Evolutionary conservation across 805 yeast genomes (phyloP), one percentile per base, ranked within the genome.

Genomic region (Candida multigemmis): DNA sequence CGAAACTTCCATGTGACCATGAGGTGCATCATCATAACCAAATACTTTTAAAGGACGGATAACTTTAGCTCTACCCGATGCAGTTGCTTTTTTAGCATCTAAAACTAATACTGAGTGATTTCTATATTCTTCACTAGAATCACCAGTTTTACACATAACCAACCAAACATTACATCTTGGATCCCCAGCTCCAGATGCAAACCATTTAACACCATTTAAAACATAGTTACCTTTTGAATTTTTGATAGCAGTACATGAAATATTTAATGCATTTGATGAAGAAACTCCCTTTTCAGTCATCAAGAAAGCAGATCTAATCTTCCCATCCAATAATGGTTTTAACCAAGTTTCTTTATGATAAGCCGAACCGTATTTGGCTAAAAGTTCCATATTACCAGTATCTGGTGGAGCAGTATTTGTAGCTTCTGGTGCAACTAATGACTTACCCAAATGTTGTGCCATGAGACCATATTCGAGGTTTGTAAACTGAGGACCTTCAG

Each of bases 171-270:
- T 38, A 46, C 75, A 66, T 29, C 78, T 61, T 14, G 79, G 80
- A 44, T 74, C 81, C 14, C 79, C 80, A 20, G 79, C 80, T 16
- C 81, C 81, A 0, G 79, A 71, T 3, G 79, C 75, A 64, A 75
- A 74, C 82, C 82, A 75, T 44, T 76, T 76, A 28, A 71, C 61
- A 5, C 82, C 82, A 34, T 70, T 69, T 25, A 76, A 37, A 2
- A 72, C 66, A 27, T 59, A 69, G 33, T 65, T 60, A 3, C 71
- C 76, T 10, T 44, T 47, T 4, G 42, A 41, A 32, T 52, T 57
- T 33, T 38, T 34, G 11, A 19, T 35, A 16, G 76, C 75, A 16
- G 57, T 42, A 21, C 67, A 49, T 2, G 70, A 56, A 31, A 74
- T 71, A 46, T 74, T 74, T 36, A 74, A 57, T 2, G 80, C 78